Evolutionary conservation across 306 rosid genomes (phyloP).

Genomic region (Cicer yamashitae): DNA sequence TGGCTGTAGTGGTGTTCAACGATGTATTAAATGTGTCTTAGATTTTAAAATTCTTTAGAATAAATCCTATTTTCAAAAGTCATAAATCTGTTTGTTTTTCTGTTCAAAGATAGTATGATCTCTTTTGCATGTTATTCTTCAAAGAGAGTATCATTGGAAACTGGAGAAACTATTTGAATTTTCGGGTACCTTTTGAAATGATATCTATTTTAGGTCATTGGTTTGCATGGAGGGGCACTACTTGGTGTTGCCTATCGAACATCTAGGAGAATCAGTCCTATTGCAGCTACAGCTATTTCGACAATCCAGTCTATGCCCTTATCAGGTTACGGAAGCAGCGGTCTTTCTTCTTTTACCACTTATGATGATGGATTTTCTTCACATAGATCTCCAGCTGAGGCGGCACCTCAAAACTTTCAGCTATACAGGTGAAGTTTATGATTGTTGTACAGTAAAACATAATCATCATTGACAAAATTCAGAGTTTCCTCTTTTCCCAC

Average conservation of each 20-base stretch:
- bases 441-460: background rate
- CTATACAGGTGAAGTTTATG: slow-evolving; percentile 70
- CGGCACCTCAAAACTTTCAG: slow-evolving; percentile 89
- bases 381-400: slow-evolving; percentile 74
- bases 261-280: slow-evolving; percentile 89
- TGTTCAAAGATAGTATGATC: slow-evolving; percentile 27
- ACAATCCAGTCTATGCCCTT: slow-evolving; percentile 97
- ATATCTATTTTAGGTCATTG: slow-evolving; percentile 73
- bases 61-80: slow-evolving; percentile 20
- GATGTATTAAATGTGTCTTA: slow-evolving; percentile 33
- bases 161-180: slow-evolving; percentile 24
- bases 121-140: slow-evolving; percentile 42
- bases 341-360: slow-evolving; percentile 90
- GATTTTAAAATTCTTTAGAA: slow-evolving; percentile 20
- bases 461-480: background rate
- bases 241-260: slow-evolving; percentile 98
- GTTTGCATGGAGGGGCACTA: slow-evolving; percentile 97
- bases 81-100: slow-evolving; percentile 22
- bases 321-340: slow-evolving; percentile 89
- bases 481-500: slow-evolving; percentile 29
- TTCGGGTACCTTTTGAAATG: slow-evolving; percentile 40
- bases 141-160: slow-evolving; percentile 13
- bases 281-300: slow-evolving; percentile 97
- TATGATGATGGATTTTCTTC: slow-evolving; percentile 87
- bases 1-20: slow-evolving; percentile 32